Percentiles rank a stretch among this genome's conserved stretches.
Evolutionary conservation across 2,329 filamentous ascomycete genomes (phyloP).

Genomic region (Aspergillus felis): DNA sequence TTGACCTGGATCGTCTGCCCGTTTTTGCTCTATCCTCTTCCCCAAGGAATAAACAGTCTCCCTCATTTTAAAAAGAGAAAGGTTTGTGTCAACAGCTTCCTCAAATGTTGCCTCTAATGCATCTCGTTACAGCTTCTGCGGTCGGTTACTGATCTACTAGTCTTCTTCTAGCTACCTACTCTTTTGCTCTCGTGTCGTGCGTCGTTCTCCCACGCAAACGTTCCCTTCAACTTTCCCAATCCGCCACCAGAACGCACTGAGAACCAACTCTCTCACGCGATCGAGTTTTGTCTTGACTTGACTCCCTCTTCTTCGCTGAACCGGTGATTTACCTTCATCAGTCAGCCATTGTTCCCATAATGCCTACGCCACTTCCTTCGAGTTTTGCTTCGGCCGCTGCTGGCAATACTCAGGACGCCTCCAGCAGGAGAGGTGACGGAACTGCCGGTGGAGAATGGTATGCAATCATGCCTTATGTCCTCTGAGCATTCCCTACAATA

Average conservation of each 20-base stretch:
- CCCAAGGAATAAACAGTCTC: background rate
- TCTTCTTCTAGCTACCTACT: constrained; percentile 7
- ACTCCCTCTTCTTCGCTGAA: constrained; percentile 21
- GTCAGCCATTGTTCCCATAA: constrained; percentile 30
- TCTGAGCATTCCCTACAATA: background rate
- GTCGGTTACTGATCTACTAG: background rate
- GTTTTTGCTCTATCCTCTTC: constrained; percentile 20
- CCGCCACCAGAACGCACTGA: constrained; percentile 14
- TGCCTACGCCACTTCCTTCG: constrained; percentile 74
- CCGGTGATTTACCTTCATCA: constrained; percentile 16
- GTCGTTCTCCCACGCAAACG: constrained; percentile 11
- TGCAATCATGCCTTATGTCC: constrained; percentile 28
- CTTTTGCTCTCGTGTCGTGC: constrained; percentile 17
- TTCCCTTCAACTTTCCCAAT: constrained; percentile 14
- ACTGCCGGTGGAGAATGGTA: constrained; percentile 69
- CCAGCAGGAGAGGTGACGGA: constrained; percentile 57
- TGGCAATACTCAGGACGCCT: constrained; percentile 63
- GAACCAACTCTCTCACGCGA: constrained; percentile 17
- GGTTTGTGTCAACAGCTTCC: background rate
- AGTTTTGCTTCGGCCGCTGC: constrained; percentile 82
- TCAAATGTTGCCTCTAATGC: background rate
- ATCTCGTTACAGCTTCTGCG: background rate
- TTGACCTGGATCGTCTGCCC: constrained; percentile 26
- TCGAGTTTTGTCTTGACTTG: constrained; percentile 14
- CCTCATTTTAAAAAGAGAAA: background rate